A percentile compares a stretch with the other conserved stretches of the same genome.
Conservation (phyloP, 768 basidiomycete species). For the Xerocomus potaroensis region DNA sequence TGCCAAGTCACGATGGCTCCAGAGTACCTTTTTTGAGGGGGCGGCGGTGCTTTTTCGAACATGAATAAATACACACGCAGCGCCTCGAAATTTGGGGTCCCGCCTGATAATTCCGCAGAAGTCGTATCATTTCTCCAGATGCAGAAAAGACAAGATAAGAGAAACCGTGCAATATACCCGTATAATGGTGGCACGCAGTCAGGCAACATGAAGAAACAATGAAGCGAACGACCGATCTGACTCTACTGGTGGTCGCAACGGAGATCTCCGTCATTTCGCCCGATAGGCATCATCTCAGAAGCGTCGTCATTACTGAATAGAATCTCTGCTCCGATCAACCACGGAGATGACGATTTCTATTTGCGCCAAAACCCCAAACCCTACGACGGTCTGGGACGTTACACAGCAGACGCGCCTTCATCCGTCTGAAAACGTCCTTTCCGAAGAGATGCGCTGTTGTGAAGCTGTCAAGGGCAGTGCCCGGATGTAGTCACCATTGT, state of each 20-base stretch:
- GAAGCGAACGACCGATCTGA: neutral
- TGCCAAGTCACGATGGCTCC: neutral
- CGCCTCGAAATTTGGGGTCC: neutral
- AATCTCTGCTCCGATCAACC: neutral
- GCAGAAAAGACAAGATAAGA: neutral
- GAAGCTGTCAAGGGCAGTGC: constrained; percentile 1
- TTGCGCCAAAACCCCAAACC: neutral
- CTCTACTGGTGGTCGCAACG: neutral
- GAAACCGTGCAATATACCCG: neutral
- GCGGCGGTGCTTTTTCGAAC: neutral
- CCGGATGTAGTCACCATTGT: neutral
- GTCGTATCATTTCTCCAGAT: neutral
- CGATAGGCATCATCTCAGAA: neutral
- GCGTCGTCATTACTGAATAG: neutral
- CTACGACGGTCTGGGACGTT: neutral
- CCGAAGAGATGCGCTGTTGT: neutral
- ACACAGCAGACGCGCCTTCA: neutral
- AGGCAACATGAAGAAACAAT: neutral
- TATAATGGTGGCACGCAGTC: neutral
- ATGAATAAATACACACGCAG: no score
- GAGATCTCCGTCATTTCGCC: neutral
- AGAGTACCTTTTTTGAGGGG: neutral
- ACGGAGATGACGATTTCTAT: neutral
- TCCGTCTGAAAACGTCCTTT: neutral
- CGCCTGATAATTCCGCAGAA: no score